Evolutionary conservation across 768 basidiomycete genomes (phyloP).

Genomic region (Pisolithus tinctorius): DNA sequence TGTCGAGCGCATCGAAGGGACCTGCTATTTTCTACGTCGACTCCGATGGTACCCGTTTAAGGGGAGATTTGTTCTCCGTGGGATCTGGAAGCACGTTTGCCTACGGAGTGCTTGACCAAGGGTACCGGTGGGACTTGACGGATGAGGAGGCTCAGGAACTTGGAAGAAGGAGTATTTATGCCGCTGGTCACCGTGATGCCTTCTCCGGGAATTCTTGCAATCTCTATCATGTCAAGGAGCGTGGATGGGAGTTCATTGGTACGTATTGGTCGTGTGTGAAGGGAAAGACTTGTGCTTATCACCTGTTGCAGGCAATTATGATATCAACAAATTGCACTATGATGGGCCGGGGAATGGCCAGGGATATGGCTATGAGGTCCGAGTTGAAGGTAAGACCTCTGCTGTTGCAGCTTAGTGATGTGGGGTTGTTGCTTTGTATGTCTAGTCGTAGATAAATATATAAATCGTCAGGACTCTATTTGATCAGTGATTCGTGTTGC

Average conservation of each 20-base stretch:
- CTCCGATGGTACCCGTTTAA: constrained; percentile 91
- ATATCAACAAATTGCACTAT: constrained; percentile 86
- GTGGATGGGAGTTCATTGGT: constrained; percentile 97
- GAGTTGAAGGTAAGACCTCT: constrained; percentile 52
- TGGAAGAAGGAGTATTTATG: constrained; percentile 88
- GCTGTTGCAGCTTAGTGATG: constrained; percentile 28
- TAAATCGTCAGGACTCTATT: not conserved
- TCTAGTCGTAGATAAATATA: constrained; percentile 1
- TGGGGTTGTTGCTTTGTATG: constrained; percentile 12
- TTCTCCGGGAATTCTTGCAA: constrained; percentile 96
- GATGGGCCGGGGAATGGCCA: constrained; percentile 70
- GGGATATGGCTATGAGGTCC: constrained; percentile 78
- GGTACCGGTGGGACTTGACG: constrained; percentile 86
- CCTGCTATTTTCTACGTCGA: constrained; percentile 97
- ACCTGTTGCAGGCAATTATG: constrained; percentile 71
- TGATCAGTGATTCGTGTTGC: too few relatives aligned
- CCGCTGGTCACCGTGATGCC: constrained; percentile 94
- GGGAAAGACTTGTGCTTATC: constrained; percentile 6
- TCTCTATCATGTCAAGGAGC: constrained; percentile 90
- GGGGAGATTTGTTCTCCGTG: constrained; percentile 97
- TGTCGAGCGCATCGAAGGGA: constrained; percentile 44
- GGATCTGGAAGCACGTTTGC: constrained; percentile 98
- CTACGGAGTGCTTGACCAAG: constrained; percentile 98
- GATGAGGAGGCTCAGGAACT: constrained; percentile 94
- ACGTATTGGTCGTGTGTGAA: constrained; percentile 20